Evolutionary conservation across 2,329 filamentous ascomycete genomes (phyloP).

Genomic region (Colletotrichum brevisporum): DNA sequence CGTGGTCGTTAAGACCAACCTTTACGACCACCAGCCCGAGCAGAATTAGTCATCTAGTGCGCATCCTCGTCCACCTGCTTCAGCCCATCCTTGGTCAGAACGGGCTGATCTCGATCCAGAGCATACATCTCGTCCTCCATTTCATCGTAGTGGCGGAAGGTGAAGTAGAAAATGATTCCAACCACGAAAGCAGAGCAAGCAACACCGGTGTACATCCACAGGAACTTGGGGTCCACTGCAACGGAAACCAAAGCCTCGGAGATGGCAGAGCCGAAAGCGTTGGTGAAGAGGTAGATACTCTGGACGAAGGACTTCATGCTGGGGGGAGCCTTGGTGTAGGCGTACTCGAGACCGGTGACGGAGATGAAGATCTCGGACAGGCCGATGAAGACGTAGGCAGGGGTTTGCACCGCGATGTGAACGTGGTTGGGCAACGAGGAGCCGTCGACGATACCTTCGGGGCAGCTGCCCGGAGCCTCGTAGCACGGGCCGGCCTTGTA

Average conservation of each 20-base stretch:
- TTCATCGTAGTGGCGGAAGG: conserved; percentile 55
- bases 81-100: conserved; percentile 39
- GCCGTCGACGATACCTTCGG: conserved; percentile 46
- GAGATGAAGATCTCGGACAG: conserved; percentile 74
- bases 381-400: conserved; percentile 71
- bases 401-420: conserved; percentile 67
- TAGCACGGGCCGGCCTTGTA: conserved; percentile 68
- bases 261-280: conserved; percentile 70
- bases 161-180: conserved; percentile 66
- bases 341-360: conserved; percentile 80
- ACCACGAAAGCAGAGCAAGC: conserved; percentile 61
- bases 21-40: too few relatives aligned
- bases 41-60: not conserved
- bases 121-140: conserved; percentile 57
- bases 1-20: too few relatives aligned
- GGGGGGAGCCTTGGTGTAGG: conserved; percentile 79
- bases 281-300: conserved; percentile 72
- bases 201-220: conserved; percentile 77
- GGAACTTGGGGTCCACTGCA: conserved; percentile 73
- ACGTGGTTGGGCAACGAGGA: conserved; percentile 58
- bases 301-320: conserved; percentile 76
- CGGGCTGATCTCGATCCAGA: conserved; percentile 52
- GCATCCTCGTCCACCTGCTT: conserved; percentile 18
- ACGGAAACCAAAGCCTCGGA: conserved; percentile 61
- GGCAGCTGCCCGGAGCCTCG: conserved; percentile 56